These are phyloP conservation scores for Chlamydomonas sphaeroides DNA, from an alignment of 139 green algal genomes.

Conservation along the genomic window DNA sequence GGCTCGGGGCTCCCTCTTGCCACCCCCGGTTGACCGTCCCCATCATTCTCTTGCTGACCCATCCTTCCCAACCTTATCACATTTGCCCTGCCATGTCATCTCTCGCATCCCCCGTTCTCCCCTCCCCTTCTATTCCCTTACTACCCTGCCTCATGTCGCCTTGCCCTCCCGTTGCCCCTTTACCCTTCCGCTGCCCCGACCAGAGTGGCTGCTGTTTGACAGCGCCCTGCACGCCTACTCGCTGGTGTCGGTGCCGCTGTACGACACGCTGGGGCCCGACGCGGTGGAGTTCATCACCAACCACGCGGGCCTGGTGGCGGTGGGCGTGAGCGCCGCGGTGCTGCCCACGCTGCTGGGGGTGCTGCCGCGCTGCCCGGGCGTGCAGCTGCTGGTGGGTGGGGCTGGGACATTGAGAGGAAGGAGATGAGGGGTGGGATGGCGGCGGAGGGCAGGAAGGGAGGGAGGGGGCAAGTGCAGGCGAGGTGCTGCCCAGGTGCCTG, in stretches of 20 bases:
- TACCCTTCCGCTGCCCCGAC: not conserved
- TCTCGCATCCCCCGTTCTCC: not conserved
- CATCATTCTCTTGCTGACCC: too few relatives aligned
- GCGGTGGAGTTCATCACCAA: constrained; percentile 94
- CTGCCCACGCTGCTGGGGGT: constrained; percentile 80
- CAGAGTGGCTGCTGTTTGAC: constrained; percentile 95
- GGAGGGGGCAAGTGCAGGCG: too few relatives aligned
- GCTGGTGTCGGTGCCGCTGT: constrained; percentile 93
- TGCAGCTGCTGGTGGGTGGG: constrained; percentile 82
- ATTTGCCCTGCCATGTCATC: not conserved
- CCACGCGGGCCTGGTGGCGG: constrained; percentile 82
- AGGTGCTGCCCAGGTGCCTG: too few relatives aligned
- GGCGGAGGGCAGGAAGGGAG: too few relatives aligned
- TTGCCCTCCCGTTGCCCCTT: not conserved
- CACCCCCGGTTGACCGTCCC: too few relatives aligned
- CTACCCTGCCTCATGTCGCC: not conserved
- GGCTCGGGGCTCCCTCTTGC: too few relatives aligned
- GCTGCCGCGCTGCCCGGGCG: constrained; percentile 75
- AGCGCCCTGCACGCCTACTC: constrained; percentile 86
- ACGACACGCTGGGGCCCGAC: constrained; percentile 96
- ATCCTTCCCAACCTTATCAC: too few relatives aligned
- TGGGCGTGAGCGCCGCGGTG: constrained; percentile 78
- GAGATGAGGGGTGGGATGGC: too few relatives aligned
- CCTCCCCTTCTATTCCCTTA: not conserved
- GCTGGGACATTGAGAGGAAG: too few relatives aligned